Conservation (phyloP, 306 rosid genomes). For the Argentina anserina region DNA sequence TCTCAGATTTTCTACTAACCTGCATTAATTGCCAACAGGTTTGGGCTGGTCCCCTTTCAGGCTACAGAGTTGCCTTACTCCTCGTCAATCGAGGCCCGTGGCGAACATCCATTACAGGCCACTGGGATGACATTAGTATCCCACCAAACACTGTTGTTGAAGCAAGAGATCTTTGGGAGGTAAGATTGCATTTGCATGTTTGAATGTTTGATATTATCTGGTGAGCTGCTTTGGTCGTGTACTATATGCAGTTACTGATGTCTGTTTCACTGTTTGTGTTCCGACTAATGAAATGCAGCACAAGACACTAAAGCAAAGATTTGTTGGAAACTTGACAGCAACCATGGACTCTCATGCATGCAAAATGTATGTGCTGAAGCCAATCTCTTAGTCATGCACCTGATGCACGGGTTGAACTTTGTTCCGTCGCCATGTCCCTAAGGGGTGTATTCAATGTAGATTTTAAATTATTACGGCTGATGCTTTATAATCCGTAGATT, state of each 20-base stretch:
- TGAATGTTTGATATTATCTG: background rate
- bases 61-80: constrained; percentile 60
- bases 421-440: background rate
- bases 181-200: constrained; percentile 27
- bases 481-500: too few relatives aligned
- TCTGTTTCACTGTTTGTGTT: background rate
- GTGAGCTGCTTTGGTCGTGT: background rate
- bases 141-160: constrained; percentile 50
- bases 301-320: constrained; percentile 51
- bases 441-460: too few relatives aligned
- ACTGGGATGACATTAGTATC: constrained; percentile 88
- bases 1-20: background rate
- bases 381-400: constrained; percentile 47
- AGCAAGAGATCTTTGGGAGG: constrained; percentile 97
- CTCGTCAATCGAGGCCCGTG: constrained; percentile 60
- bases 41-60: constrained; percentile 94
- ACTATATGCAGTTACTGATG: background rate
- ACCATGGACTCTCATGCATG: constrained; percentile 59
- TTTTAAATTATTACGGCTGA: too few relatives aligned
- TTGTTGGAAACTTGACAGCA: constrained; percentile 57
- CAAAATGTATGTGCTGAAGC: constrained; percentile 74
- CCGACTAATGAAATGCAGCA: constrained; percentile 48
- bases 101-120: constrained; percentile 38
- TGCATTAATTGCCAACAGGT: constrained; percentile 37
- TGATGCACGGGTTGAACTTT: background rate